phyloP scores from a whole-genome alignment of 1,139 yeast species.

The Schizosaccharomyces versatilis region DNA sequence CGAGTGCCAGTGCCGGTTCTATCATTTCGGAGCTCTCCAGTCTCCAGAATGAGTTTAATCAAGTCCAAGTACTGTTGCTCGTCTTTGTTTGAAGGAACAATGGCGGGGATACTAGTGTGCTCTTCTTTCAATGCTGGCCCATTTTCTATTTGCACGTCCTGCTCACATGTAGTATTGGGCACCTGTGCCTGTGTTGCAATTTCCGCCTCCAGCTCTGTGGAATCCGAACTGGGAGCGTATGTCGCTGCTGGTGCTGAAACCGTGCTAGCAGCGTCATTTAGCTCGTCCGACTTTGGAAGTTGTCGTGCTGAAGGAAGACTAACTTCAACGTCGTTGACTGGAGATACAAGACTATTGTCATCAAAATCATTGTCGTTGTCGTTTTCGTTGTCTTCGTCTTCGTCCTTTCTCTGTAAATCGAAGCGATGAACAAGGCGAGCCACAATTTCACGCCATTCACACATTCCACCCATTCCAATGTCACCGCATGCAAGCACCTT shows the following conservation, averaged over 20 bases:
- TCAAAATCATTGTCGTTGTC: neutral
- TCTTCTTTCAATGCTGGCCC: too few relatives aligned
- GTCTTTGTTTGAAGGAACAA: conserved; percentile 23
- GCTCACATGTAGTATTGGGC: neutral
- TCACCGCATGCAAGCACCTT: conserved; percentile 89
- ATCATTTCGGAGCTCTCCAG: conserved; percentile 82
- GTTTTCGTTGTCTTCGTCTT: neutral
- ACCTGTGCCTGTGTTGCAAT: neutral
- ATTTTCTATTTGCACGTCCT: neutral
- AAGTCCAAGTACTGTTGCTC: conserved; percentile 76
- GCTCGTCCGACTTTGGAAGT: neutral
- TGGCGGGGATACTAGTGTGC: neutral
- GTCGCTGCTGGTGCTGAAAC: neutral
- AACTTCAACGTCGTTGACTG: neutral
- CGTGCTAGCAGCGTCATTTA: neutral
- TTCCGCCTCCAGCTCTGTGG: neutral
- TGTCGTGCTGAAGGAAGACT: too few relatives aligned
- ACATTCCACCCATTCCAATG: conserved; percentile 94
- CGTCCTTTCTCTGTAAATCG: neutral
- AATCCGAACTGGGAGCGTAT: neutral
- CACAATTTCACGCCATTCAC: conserved; percentile 26
- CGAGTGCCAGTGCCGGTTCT: conserved; percentile 93
- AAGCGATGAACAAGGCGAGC: neutral
- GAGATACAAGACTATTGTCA: neutral
- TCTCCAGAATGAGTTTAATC: conserved; percentile 48